Evolutionary conservation across 441 rosid species (phyloP).

Genomic region (Brassica balearica): DNA sequence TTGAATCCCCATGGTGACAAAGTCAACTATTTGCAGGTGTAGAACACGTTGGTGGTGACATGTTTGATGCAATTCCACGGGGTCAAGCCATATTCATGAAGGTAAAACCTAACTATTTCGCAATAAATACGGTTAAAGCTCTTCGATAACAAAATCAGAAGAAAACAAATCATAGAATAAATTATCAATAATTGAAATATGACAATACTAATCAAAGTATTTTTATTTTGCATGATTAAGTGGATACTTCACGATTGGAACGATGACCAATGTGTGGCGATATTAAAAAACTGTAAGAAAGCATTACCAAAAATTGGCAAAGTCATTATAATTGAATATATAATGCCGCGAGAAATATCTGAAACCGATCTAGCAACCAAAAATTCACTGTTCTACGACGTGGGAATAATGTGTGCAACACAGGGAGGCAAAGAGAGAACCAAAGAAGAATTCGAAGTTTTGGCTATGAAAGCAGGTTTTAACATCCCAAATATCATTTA

Average conservation of each 20-base stretch:
- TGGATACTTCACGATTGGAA: slow-evolving; percentile 12
- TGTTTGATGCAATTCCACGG: slow-evolving; percentile 4
- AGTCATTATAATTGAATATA: slow-evolving; percentile 5
- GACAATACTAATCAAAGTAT: background rate
- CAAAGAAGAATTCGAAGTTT: slow-evolving; percentile 11
- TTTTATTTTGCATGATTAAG: slow-evolving; percentile 6
- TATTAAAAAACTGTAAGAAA: background rate
- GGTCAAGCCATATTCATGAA: slow-evolving; percentile 14
- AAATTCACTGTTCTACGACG: slow-evolving; percentile 7
- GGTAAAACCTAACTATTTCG: slow-evolving; percentile 3
- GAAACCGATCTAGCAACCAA: slow-evolving; percentile 6
- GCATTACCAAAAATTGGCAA: slow-evolving; percentile 4
- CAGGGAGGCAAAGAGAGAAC: slow-evolving; percentile 12
- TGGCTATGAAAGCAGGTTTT: slow-evolving; percentile 15
- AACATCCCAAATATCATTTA: slow-evolving; percentile 2
- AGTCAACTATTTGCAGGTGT: slow-evolving; percentile 8
- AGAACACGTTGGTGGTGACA: slow-evolving; percentile 12
- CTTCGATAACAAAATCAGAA: background rate
- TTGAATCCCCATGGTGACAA: background rate
- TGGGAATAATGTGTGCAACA: slow-evolving; percentile 8
- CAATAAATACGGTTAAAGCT: background rate
- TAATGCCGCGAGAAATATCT: background rate
- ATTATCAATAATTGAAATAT: too few species aligned
- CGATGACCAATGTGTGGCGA: slow-evolving; percentile 5
- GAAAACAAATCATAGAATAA: background rate